phyloP scores from a whole-genome alignment of 2,329 filamentous ascomycete genomes.

The Pleoardoris graminearum region DNA sequence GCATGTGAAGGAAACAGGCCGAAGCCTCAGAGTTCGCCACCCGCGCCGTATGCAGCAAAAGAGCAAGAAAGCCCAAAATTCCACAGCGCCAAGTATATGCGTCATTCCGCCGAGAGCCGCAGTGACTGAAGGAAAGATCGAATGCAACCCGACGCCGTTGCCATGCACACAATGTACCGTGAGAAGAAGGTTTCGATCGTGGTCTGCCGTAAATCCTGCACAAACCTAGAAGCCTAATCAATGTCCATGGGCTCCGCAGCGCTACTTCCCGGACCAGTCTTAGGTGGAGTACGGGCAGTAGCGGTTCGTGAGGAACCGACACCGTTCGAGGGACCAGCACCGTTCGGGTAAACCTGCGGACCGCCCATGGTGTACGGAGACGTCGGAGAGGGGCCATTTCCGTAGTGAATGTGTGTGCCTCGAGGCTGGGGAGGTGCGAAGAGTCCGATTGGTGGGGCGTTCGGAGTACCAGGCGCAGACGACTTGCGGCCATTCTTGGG shows the following conservation, averaged over 20 bases:
- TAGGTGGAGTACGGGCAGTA: neutral
- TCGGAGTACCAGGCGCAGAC: slow-evolving; percentile 24
- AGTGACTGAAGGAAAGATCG: neutral
- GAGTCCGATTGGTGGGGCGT: slow-evolving; percentile 14
- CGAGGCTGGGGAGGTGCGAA: slow-evolving; percentile 21
- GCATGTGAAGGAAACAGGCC: neutral
- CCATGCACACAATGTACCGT: slow-evolving; percentile 7
- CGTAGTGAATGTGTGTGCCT: neutral
- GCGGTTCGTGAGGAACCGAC: neutral
- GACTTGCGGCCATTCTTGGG: slow-evolving; percentile 25
- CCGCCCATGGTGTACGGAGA: slow-evolving; percentile 4
- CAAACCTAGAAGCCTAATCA: neutral
- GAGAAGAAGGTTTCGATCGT: neutral
- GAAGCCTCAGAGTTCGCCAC: neutral
- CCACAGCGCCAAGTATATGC: neutral
- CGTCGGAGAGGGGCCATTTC: slow-evolving; percentile 12
- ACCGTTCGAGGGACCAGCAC: neutral
- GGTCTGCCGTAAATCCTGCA: slow-evolving; percentile 1
- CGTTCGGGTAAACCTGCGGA: slow-evolving; percentile 8
- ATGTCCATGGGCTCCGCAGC: slow-evolving; percentile 27
- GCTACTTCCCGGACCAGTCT: slow-evolving; percentile 9
- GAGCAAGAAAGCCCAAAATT: neutral
- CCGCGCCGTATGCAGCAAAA: neutral
- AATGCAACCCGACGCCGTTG: slow-evolving; percentile 1
- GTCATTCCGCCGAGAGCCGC: neutral